phyloP scores from a whole-genome alignment of 352 stramenopile genomes.

The Phytophthora pseudosyringae region DNA sequence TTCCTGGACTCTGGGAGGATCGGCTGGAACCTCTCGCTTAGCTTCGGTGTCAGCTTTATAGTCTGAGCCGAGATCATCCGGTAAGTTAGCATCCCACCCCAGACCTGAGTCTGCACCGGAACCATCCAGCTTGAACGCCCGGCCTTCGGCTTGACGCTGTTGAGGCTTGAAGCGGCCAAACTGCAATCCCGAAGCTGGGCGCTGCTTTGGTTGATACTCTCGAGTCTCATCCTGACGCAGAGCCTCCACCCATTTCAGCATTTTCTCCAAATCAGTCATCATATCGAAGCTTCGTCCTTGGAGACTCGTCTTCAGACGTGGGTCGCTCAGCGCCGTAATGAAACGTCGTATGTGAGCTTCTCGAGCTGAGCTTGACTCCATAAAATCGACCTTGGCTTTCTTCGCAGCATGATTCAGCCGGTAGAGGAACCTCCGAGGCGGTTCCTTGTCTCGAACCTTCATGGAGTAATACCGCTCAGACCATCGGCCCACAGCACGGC shows the following conservation, averaged over 20 bases:
- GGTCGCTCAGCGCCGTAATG: not conserved
- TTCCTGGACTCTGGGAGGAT: too few species aligned
- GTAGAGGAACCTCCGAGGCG: constrained; percentile 4
- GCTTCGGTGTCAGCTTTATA: not conserved
- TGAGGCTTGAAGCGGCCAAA: constrained; percentile 4
- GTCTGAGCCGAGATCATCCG: not conserved
- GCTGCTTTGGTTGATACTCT: not conserved
- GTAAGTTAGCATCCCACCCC: not conserved
- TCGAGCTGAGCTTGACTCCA: not conserved
- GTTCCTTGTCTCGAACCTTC: not conserved
- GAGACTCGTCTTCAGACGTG: not conserved
- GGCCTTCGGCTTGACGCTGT: not conserved
- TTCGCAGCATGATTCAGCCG: constrained; percentile 1
- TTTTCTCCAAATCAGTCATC: not conserved
- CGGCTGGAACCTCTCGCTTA: too few species aligned
- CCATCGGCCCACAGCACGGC: not conserved
- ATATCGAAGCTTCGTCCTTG: not conserved
- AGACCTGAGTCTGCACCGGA: not conserved
- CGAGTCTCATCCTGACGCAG: not conserved
- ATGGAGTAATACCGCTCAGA: not conserved
- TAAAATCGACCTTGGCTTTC: not conserved
- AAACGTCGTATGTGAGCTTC: constrained; percentile 3
- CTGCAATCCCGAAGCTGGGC: not conserved
- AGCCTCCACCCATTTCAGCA: constrained; percentile 1
- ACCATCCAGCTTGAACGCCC: not conserved